Base-by-base conservation (phyloP, 2,329 filamentous ascomycete genomes). In the Basipetospora sp. region DNA sequence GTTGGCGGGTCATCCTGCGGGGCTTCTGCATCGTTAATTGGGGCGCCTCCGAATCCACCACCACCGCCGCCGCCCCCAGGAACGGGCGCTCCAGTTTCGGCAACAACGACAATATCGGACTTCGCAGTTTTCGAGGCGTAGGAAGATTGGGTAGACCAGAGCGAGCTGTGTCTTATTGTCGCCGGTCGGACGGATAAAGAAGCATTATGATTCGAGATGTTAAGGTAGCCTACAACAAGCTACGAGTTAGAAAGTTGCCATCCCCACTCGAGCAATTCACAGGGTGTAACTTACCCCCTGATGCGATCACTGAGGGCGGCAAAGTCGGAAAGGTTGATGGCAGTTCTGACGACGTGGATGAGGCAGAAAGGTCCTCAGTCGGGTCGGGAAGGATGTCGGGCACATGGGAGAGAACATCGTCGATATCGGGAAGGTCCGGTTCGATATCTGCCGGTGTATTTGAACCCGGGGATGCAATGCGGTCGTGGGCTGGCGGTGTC, bases 1-100 rank as follows among this genome's bases (percentile, higher is more conserved):
- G 40, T 42, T 11, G 18, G 41, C 11, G 39, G 35, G 27, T 38
- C 40, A 8, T 44, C 44, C 8, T 41, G 37, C n/a, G 48, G 47
- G 9, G 51, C 42, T 29, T 45, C 39, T 3, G 53, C 40, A 5
- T 50, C 46, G 22, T 42, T 31, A 2, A 34, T 31, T 32, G 15
- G 25, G 4, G 38, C 27, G 10, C n/a, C 27, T 31, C 18, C 27
- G 3, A 34, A 34, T 8, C 31, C 36, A 19, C 22, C 33, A 3
- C 33, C 44, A 15, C 36, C 39, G 9, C 42, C 42, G 13, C 47
- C 43, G 4, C 48, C 46, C 5, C 46, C 41, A 16, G 41, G 39
- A 25, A 43, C 48, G 14, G 50, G 32, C 17, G 43, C 39, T 10
- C 48, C 41, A 8, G 45, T 44, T 10, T 41, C 40, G 14, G 50